Evolutionary conservation across 2,329 filamentous ascomycete species (phyloP).

Genomic region (Exophiala lecanii-corni): DNA sequence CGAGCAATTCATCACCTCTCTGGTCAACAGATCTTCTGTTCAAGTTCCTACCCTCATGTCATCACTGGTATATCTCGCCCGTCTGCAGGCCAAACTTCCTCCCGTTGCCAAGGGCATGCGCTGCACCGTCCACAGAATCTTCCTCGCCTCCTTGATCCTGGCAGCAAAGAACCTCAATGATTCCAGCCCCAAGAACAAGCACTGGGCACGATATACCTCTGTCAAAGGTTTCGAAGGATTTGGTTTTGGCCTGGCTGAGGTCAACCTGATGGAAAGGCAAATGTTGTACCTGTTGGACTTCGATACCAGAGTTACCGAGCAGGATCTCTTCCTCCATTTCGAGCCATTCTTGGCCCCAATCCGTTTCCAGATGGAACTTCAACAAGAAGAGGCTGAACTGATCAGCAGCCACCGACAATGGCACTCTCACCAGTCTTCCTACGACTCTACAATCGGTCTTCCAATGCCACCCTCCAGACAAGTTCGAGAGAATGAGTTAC

Average conservation of each 20-base stretch:
- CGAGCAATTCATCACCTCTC: slow-evolving; percentile 84
- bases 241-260: slow-evolving; percentile 88
- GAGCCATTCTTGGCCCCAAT: slow-evolving; percentile 86
- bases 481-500: slow-evolving; percentile 15
- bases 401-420: slow-evolving; percentile 32
- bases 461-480: slow-evolving; percentile 11
- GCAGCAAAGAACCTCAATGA: slow-evolving; percentile 98
- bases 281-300: slow-evolving; percentile 90
- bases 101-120: slow-evolving; percentile 93
- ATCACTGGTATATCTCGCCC: slow-evolving; percentile 84
- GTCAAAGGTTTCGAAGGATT: slow-evolving; percentile 71
- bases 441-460: slow-evolving; percentile 21
- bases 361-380: slow-evolving; percentile 54
- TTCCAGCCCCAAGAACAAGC: slow-evolving; percentile 99
- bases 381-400: slow-evolving; percentile 48
- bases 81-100: slow-evolving; percentile 78
- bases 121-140: slow-evolving; percentile 96
- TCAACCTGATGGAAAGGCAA: slow-evolving; percentile 99
- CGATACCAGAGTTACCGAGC: slow-evolving; percentile 79
- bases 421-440: slow-evolving; percentile 32
- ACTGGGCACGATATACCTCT: slow-evolving; percentile 92
- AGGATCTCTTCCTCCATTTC: slow-evolving; percentile 82
- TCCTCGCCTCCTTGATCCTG: slow-evolving; percentile 59
- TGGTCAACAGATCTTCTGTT: slow-evolving; percentile 89
- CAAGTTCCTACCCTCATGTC: slow-evolving; percentile 98